These are phyloP conservation scores for Lecanoromycetidae sp. DNA, from an alignment of 2,329 filamentous ascomycete genomes.

Conservation along the genomic window DNA sequence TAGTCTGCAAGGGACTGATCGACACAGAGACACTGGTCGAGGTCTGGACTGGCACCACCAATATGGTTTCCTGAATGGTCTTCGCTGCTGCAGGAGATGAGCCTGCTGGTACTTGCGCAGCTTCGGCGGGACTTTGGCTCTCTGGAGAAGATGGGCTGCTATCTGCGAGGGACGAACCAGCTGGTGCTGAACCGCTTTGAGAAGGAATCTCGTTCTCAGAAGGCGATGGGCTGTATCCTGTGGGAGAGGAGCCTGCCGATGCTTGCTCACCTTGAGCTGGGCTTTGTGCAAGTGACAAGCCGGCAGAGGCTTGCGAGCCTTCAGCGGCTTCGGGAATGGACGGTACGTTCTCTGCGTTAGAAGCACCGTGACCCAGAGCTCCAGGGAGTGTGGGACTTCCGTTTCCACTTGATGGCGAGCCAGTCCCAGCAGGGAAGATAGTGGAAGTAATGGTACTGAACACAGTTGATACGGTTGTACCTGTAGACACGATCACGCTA, in stretches of 20 bases:
- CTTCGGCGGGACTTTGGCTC: no score
- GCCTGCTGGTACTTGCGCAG: no score
- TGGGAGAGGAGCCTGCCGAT: neutral
- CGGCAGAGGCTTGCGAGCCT: neutral
- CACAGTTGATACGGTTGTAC: neutral
- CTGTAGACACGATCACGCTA: no score
- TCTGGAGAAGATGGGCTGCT: neutral
- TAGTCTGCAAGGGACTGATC: constrained; percentile 8
- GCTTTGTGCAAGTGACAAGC: neutral
- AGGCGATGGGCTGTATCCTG: neutral
- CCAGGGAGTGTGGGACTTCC: neutral
- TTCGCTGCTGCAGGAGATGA: no score
- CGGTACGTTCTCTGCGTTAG: neutral
- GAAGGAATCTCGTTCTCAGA: neutral
- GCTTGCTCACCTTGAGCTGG: neutral
- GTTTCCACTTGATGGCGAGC: neutral
- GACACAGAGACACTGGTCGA: constrained; percentile 12
- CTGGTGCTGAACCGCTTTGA: neutral
- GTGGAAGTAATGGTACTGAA: neutral
- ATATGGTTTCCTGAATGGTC: no score
- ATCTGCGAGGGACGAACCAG: no score
- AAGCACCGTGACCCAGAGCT: neutral
- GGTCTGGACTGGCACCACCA: constrained; percentile 4
- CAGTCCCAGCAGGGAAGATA: neutral
- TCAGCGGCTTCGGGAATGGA: neutral